phyloP scores from a whole-genome alignment of 768 basidiomycete genomes.

The Lepiota brunneoincarnata region DNA sequence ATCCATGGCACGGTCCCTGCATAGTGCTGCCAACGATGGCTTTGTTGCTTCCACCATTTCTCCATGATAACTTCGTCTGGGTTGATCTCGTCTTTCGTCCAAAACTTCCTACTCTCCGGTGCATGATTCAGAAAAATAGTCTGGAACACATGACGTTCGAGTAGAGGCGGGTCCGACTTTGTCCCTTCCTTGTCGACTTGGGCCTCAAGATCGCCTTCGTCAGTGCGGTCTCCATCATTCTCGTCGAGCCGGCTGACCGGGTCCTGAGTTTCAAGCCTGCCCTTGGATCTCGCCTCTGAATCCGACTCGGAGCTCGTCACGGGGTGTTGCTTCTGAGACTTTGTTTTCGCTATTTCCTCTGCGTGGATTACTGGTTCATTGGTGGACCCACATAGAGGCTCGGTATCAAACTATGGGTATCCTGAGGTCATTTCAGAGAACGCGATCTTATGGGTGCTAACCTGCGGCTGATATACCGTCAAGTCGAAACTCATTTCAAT shows the following conservation, averaged over 20 bases:
- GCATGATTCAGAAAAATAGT: slow-evolving; percentile 47
- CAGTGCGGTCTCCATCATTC: background rate
- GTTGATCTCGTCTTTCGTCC: slow-evolving; percentile 40
- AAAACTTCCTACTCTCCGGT: slow-evolving; percentile 32
- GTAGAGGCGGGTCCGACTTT: slow-evolving; percentile 21
- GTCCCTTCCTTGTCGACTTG: background rate
- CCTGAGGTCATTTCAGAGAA: background rate
- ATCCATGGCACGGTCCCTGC: slow-evolving; percentile 35
- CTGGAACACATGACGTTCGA: slow-evolving; percentile 45
- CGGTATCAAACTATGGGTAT: background rate
- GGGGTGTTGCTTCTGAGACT: no score
- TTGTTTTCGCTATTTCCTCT: background rate
- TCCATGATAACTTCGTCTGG: slow-evolving; percentile 35
- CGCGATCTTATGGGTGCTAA: slow-evolving; percentile 14
- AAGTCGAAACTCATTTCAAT: slow-evolving; percentile 54
- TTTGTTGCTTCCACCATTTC: slow-evolving; percentile 55
- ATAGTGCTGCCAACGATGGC: slow-evolving; percentile 48
- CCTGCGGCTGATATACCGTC: slow-evolving; percentile 46
- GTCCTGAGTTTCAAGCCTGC: background rate
- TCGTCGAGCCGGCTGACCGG: no score
- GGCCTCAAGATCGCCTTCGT: background rate
- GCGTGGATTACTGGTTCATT: background rate
- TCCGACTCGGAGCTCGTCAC: no score
- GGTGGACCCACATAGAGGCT: background rate
- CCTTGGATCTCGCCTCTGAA: background rate